phyloP scores from a whole-genome alignment of 257 asterid genomes.

The Nicotiana noctiflora region DNA sequence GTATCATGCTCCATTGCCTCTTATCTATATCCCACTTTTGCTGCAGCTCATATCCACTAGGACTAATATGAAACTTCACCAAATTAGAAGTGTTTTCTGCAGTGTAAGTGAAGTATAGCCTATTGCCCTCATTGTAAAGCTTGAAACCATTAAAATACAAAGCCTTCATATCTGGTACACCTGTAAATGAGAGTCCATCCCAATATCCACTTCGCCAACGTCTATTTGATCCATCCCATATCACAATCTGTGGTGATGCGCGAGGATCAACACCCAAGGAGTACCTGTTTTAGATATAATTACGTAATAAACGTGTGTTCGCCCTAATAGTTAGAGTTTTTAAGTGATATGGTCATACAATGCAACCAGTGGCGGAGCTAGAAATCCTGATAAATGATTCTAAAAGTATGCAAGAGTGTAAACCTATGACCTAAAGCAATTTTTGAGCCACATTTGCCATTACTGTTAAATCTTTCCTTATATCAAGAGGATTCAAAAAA shows the following conservation, averaged over 20 bases:
- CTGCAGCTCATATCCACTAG: slow-evolving; percentile 44
- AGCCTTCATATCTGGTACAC: slow-evolving; percentile 36
- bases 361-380: too few relatives aligned
- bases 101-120: slow-evolving; percentile 32
- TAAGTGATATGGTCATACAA: neutral
- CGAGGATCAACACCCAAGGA: slow-evolving; percentile 53
- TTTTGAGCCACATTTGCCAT: too few relatives aligned
- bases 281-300: slow-evolving; percentile 9
- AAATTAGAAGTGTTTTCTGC: slow-evolving; percentile 21
- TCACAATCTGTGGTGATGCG: slow-evolving; percentile 69
- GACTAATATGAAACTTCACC: slow-evolving; percentile 29
- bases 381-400: too few relatives aligned
- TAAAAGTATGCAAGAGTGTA: too few relatives aligned
- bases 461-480: too few relatives aligned
- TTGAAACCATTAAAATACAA: slow-evolving; percentile 40
- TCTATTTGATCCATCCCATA: slow-evolving; percentile 52
- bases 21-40: slow-evolving; percentile 34
- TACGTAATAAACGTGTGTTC: neutral
- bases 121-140: slow-evolving; percentile 18
- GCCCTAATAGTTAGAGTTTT: too few relatives aligned
- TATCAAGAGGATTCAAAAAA: too few relatives aligned
- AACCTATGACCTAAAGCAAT: too few relatives aligned
- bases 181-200: slow-evolving; percentile 44
- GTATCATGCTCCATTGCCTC: slow-evolving; percentile 32
- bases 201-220: slow-evolving; percentile 80